Percentiles rank a stretch among this genome's conserved stretches.
phyloP scores from a whole-genome alignment of 164 flowering plant species.

The Chimonanthus praecox region DNA sequence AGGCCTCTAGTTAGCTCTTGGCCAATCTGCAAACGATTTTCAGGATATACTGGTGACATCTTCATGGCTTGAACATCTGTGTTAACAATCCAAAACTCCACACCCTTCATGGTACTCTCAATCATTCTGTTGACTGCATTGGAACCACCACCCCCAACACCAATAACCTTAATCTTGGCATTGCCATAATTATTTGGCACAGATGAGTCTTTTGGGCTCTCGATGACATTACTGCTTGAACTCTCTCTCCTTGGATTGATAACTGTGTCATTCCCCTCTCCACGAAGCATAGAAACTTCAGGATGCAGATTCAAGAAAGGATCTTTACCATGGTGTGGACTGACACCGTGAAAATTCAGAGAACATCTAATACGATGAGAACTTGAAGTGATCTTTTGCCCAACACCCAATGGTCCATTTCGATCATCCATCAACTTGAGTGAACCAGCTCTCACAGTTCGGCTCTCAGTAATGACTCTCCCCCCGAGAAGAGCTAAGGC shows the following conservation, averaged over 20 bases:
- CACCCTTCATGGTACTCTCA: conserved; percentile 89
- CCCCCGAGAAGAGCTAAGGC: not conserved
- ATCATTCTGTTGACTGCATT: conserved; percentile 97
- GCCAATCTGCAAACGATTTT: conserved; percentile 83
- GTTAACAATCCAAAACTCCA: conserved; percentile 97
- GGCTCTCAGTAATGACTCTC: not conserved
- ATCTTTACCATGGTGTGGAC: conserved; percentile 48
- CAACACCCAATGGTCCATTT: conserved; percentile 4
- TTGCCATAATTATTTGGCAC: conserved; percentile 44
- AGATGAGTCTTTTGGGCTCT: conserved; percentile 38
- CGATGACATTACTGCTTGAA: conserved; percentile 36
- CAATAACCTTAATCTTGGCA: conserved; percentile 94
- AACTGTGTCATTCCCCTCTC: conserved; percentile 35
- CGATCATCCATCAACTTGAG: not conserved
- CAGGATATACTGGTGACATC: conserved; percentile 81
- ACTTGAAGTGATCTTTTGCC: conserved; percentile 25
- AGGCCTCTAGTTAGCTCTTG: conserved; percentile 91
- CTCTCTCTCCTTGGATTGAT: conserved; percentile 47
- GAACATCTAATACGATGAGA: conserved; percentile 33
- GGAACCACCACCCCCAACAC: conserved; percentile 98
- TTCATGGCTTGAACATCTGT: conserved; percentile 94
- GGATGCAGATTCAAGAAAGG: conserved; percentile 75
- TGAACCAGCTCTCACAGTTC: not conserved
- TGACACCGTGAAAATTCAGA: conserved; percentile 44
- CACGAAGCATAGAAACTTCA: conserved; percentile 87